Evolutionary conservation across 495 filamentous ascomycete genomes (phyloP).

Genomic region (Podospora tetraspora): DNA sequence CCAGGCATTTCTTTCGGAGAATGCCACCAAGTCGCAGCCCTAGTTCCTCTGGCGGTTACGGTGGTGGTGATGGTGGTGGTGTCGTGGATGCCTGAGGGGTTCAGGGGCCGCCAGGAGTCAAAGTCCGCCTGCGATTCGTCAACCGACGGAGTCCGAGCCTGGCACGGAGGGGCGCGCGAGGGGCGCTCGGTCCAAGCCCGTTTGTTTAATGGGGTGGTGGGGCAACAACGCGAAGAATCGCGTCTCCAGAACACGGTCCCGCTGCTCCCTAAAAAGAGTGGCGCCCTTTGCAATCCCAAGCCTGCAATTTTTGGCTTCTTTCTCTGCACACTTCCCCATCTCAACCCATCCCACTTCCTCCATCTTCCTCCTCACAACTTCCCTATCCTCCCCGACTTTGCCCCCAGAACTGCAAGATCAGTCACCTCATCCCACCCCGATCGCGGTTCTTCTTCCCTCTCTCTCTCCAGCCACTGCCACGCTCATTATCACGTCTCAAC

Average conservation of each 20-base stretch:
- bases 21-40: not conserved
- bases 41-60: not conserved
- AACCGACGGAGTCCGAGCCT: slow-evolving; percentile 4
- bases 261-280: slow-evolving; percentile 16
- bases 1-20: not conserved
- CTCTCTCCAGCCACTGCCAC: slow-evolving; percentile 2
- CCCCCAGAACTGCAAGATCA: not conserved
- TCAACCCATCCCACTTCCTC: not conserved
- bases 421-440: not conserved
- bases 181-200: slow-evolving; percentile 3
- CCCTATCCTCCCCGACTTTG: not conserved
- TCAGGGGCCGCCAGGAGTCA: not conserved
- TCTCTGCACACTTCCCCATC: slow-evolving; percentile 12
- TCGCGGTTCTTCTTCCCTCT: not conserved
- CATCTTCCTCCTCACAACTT: not conserved
- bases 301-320: slow-evolving; percentile 6
- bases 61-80: not conserved
- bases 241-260: slow-evolving; percentile 16
- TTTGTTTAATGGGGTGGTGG: slow-evolving; percentile 19
- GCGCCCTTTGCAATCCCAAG: slow-evolving; percentile 9
- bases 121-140: slow-evolving; percentile 1
- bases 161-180: not conserved
- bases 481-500: not conserved
- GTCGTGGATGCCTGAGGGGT: not conserved
- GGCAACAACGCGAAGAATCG: slow-evolving; percentile 14